A percentile compares a stretch with the other conserved stretches of the same genome.
Conservation (phyloP, 2,329 filamentous ascomycete genomes). For the Thielaviopsis musarum region DNA sequence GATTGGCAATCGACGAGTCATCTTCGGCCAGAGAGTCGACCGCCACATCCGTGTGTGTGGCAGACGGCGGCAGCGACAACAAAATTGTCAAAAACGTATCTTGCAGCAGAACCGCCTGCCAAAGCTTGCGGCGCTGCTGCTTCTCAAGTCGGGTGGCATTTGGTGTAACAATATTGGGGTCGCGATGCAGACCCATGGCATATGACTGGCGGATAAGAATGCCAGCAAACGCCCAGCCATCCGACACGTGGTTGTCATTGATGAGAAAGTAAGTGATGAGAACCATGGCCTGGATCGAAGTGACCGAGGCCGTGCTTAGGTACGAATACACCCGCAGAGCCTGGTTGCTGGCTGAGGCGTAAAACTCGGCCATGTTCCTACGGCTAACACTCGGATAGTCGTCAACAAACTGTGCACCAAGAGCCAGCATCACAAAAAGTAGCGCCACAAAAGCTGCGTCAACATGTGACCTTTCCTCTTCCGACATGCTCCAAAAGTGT, state of each 20-base stretch:
- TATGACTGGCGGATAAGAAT: conserved; percentile 64
- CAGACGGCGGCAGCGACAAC: conserved; percentile 58
- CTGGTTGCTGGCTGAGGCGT: conserved; percentile 65
- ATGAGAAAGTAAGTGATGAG: conserved; percentile 68
- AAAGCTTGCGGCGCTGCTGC: conserved; percentile 61
- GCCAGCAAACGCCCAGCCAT: conserved; percentile 69
- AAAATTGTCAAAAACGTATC: conserved; percentile 69
- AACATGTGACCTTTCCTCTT: conserved; percentile 37
- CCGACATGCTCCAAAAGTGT: conserved; percentile 51
- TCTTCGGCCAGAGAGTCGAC: conserved; percentile 59
- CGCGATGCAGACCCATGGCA: conserved; percentile 64
- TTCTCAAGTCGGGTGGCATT: conserved; percentile 54
- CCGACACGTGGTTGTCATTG: conserved; percentile 70
- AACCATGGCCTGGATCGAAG: conserved; percentile 65
- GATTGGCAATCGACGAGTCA: conserved; percentile 35
- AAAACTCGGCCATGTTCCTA: conserved; percentile 65
- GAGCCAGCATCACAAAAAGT: conserved; percentile 59
- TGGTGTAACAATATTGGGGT: conserved; percentile 57
- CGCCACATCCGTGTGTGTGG: conserved; percentile 63
- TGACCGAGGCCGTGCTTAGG: conserved; percentile 54
- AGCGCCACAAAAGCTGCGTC: conserved; percentile 57
- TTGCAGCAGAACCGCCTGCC: conserved; percentile 67
- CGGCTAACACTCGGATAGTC: conserved; percentile 40
- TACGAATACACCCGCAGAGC: conserved; percentile 60
- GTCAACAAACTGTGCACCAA: conserved; percentile 63